phyloP scores from a whole-genome alignment of 768 basidiomycete species.

The Leucocoprinus leucothites region DNA sequence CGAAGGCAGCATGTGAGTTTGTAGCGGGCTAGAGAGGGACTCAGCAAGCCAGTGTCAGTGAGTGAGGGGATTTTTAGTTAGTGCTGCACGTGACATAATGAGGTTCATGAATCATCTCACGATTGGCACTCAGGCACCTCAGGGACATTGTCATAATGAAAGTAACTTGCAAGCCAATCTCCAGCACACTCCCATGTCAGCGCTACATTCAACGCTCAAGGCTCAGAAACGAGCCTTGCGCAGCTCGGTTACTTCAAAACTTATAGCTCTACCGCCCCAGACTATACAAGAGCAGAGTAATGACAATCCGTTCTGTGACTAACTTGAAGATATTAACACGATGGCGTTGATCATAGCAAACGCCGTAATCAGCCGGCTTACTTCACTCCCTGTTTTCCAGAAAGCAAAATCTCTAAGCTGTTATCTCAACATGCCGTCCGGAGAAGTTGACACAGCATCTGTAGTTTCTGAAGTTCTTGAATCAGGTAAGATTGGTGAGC shows the following conservation, averaged over 20 bases:
- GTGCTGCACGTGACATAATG: too few species aligned
- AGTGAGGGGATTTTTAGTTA: too few species aligned
- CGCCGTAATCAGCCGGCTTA: slow-evolving; percentile 44
- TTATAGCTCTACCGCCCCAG: slow-evolving; percentile 40
- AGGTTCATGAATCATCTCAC: too few species aligned
- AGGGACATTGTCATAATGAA: too few species aligned
- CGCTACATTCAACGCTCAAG: slow-evolving; percentile 5
- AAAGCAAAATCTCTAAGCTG: slow-evolving; percentile 56
- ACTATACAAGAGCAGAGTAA: slow-evolving; percentile 63
- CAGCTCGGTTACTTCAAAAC: slow-evolving; percentile 40
- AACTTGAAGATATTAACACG: not conserved
- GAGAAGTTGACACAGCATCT: slow-evolving; percentile 58
- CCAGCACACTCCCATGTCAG: slow-evolving; percentile 12
- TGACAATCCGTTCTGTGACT: slow-evolving; percentile 6
- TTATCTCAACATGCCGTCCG: slow-evolving; percentile 77
- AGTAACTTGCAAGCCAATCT: too few species aligned
- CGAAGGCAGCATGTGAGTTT: too few species aligned
- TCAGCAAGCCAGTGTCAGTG: too few species aligned
- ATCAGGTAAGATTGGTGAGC: slow-evolving; percentile 38
- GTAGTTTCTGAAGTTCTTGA: slow-evolving; percentile 52
- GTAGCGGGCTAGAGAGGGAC: too few species aligned
- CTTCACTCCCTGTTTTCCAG: slow-evolving; percentile 50
- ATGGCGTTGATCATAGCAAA: slow-evolving; percentile 31
- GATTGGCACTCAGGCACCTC: too few species aligned
- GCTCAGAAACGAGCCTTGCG: slow-evolving; percentile 55